Base-by-base conservation (phyloP, 345 rosid genomes). In the Ceriops tagal region DNA sequence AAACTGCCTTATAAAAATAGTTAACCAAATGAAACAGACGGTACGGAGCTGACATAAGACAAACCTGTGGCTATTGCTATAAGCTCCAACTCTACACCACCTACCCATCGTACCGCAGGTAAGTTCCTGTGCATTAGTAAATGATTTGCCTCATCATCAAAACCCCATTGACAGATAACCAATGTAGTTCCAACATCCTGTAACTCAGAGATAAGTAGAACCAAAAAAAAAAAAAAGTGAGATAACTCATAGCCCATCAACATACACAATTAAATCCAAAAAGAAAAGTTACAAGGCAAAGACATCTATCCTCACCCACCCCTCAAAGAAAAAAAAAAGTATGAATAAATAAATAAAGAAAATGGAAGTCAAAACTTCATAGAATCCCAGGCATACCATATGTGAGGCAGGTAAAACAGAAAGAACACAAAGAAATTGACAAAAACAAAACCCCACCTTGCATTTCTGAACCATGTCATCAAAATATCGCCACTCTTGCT, bases 21-120 rank as follows among this genome's bases (percentile, higher is more conserved):
- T 56, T 13, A 61, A 24, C 24, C 34, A 66, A 46, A 59, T 52
- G 22, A n/a, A 22, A 35, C 13, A 0, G 24, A 39, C 22, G 21
- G 21, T 20, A 52, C 62, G 39, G 57, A 66, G 32, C 19, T 53
- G 43, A 71, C 73, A 30, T 20, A 27, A 55, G 20, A 80, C 73
- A 60, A 57, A 89, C 98, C 98, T 72, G 99, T 95, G 67, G 99
- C 99, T 71, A 92, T 95, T 49, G 99, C 99, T 66, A 95, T 95
- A 58, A 92, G 93, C 80, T 95, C 99, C 77, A 95, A 76, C 78
- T 95, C 99, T 61, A 95, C 99, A 72, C 99, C 98, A 69, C 99
- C 99, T 35, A 95, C 99, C 99, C 99, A 95, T 71, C 99, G 88
- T 34, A 95, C 98, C 52, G 99, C 99, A 73, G 99, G 99, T 76